Base-by-base conservation (phyloP, 139 green algal species). In the Bryopsis sp. region DNA sequence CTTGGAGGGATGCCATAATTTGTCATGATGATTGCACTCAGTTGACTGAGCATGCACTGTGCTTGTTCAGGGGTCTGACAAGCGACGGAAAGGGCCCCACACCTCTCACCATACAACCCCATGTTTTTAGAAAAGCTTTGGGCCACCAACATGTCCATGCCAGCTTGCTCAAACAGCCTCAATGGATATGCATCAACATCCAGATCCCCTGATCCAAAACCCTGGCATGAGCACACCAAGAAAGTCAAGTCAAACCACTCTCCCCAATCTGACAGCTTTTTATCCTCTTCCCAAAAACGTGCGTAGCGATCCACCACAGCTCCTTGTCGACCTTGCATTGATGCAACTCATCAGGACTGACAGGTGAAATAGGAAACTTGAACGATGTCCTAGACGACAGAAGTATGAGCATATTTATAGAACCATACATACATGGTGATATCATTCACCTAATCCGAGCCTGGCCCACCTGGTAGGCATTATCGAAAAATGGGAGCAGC, bases 101-200 rank as follows among this genome's bases (percentile, higher is more conserved):
- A 83, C 15, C 95, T 86, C 89, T 99, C 93, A 22, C 75, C 91
- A 78, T 98, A 98, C 63, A 98, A 82, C 2, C 95, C 95, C 58
- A 98, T 84, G 86, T 99, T 99, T 84, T 99, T 97, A 73, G 81
- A 88, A 81, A 95, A 96, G 36, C 76, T 89, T 80, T 95, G 88
- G 0, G 83, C 78, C 37, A 94, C 84, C 39, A 96, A 70, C 61
- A 96, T 70, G 81, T 98, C 92, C 8, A 96, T 74, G 2, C 94
- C 94, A 35, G 76, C 71, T 32, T 89, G 78, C 31, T 84, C 91
- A 78, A 99, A 98, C 60, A 91, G 79, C 2, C 94, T 83, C 0
- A 88, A 84, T 2, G 92, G 88, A 36, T 71, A 90, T 0, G 92
- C 92, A 67, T 99, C 95, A 59, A 90, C 81, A 58, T 97, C 92